Percentiles rank a stretch among this genome's conserved stretches.
phyloP scores from a whole-genome alignment of 768 basidiomycete genomes.

The Mycena filopes region DNA sequence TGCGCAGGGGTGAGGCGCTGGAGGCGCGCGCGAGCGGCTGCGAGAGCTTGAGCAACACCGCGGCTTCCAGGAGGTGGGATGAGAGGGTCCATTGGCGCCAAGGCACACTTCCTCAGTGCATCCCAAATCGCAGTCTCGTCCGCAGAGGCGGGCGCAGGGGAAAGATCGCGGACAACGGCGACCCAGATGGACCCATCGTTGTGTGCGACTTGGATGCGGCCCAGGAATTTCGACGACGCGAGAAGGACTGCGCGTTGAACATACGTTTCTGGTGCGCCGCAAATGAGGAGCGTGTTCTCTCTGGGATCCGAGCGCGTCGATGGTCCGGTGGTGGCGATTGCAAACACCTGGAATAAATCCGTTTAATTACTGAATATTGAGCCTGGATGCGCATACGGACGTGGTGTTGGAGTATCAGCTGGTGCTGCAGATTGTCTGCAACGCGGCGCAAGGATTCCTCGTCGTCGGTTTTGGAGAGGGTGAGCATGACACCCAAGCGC shows the following conservation, averaged over 20 bases:
- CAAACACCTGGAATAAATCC: conserved; percentile 48
- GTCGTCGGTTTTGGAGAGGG: conserved; percentile 68
- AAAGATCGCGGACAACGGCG: conserved; percentile 58
- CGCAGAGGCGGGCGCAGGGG: conserved; percentile 55
- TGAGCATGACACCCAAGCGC: conserved; percentile 68
- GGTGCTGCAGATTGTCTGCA: conserved; percentile 56
- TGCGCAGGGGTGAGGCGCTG: conserved; percentile 70
- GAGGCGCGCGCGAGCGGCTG: conserved; percentile 67
- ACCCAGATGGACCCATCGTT: conserved; percentile 50
- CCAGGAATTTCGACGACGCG: conserved; percentile 75
- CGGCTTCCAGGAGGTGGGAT: conserved; percentile 72
- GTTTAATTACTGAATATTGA: neutral
- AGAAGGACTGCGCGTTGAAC: conserved; percentile 77
- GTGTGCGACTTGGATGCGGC: conserved; percentile 57
- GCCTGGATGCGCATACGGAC: neutral
- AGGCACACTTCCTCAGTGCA: conserved; percentile 71
- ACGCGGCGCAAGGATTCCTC: conserved; percentile 68
- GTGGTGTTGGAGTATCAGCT: conserved; percentile 55
- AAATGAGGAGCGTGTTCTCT: conserved; percentile 65
- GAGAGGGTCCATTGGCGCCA: conserved; percentile 68
- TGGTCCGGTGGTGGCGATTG: conserved; percentile 60
- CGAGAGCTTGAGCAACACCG: conserved; percentile 67
- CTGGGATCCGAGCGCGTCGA: conserved; percentile 35
- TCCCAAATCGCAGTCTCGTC: conserved; percentile 79
- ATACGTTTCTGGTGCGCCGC: conserved; percentile 63